These are phyloP conservation scores for Aechmea fasciata DNA, from an alignment of 176 grass and related monocot genomes.

Conservation along the genomic window DNA sequence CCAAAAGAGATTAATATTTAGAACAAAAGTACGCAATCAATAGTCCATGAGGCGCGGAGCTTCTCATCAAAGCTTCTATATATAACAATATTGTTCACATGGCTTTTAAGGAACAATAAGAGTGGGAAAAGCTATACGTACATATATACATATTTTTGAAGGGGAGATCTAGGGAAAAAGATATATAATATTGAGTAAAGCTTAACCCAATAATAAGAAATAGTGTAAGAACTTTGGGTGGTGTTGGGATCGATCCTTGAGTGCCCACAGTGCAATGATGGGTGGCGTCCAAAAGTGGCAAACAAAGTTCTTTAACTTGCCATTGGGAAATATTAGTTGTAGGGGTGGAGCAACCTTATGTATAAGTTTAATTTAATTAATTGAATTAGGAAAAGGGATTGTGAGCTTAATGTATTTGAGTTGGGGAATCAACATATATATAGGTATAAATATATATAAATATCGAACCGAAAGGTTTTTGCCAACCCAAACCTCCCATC, in stretches of 20 bases:
- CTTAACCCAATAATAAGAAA: constrained; percentile 12
- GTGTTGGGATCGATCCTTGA: constrained; percentile 65
- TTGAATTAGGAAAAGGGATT: neutral
- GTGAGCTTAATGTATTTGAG: neutral
- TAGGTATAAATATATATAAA: no score
- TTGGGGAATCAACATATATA: neutral
- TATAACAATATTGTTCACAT: neutral
- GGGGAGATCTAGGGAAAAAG: neutral
- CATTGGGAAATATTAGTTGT: constrained; percentile 23
- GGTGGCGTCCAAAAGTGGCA: constrained; percentile 37
- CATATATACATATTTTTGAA: no score
- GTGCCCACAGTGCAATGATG: constrained; percentile 47
- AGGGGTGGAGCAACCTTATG: constrained; percentile 12
- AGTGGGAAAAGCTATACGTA: constrained; percentile 9
- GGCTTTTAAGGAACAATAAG: neutral
- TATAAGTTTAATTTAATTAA: no score
- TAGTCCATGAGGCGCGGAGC: no score
- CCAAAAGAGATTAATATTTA: no score
- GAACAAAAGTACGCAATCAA: no score
- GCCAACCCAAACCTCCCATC: neutral
- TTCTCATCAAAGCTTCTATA: no score
- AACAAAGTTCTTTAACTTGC: constrained; percentile 45
- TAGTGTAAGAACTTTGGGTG: constrained; percentile 33
- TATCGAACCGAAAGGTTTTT: neutral
- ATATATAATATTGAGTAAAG: constrained; percentile 21